Evolutionary conservation across 2,329 filamentous ascomycete species (phyloP), one percentile per base, ranked within the genome.

Genomic region (Talaromyces sp.): DNA sequence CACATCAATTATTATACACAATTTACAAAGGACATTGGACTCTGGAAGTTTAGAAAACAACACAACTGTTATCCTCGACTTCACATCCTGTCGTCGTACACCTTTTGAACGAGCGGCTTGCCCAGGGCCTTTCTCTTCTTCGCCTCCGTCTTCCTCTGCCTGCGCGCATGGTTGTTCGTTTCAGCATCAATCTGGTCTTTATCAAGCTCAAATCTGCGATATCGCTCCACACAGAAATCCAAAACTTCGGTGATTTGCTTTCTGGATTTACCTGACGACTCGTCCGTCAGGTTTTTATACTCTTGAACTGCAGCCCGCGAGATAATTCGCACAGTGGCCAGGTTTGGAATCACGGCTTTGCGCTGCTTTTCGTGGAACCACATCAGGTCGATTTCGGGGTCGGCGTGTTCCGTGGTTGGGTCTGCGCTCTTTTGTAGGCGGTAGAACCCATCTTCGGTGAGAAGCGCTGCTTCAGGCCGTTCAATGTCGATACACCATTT

Each of bases 401-500:
- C 64, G 50, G 68, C 66, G 24, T 65, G 59, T 27, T 58, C 54
- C n/a, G 29, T 57, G 14, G 26, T 21, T 6, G 52, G 52, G 41
- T 61, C 56, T 11, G 38, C 51, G 56, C 59, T 61, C 51, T 41
- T 61, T 31, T 50, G 35, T 32, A 61, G 38, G 17, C 59, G 59
- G 26, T 58, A 61, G 21, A 48, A 26, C 21, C 56, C 55, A 8
- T 61, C 59, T 29, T 55, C 41, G 9, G 52, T 35, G 12, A 59
- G 61, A 57, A 58, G 38, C 69, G 70, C 61, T 66, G 63, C 19
- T 64, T 65, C 35, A 65, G 65, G 51, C 67, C 70, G 31, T 58
- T 61, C 35, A 61, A 66, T 66, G 48, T 71, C 67, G 35, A 74
- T 64, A 57, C 78, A 81, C 77, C 82, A 85, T 38, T 69, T 70